Evolutionary conservation across 2,329 filamentous ascomycete species (phyloP).

Genomic region (Penicillium janthinellum): DNA sequence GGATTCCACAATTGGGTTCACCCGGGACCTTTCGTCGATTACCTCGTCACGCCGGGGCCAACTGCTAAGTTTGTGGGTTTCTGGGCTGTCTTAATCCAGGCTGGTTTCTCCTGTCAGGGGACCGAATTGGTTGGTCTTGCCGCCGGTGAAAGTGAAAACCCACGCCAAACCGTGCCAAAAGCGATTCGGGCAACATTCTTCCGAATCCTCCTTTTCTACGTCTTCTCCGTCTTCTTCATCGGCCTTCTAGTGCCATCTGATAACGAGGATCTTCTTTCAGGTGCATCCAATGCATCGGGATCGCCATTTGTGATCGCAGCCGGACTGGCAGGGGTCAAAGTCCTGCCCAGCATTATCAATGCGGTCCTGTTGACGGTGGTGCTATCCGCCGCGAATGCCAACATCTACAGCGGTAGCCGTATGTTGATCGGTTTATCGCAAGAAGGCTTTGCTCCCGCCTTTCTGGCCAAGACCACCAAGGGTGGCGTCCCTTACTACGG

Average conservation of each 20-base stretch:
- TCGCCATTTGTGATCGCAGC: slow-evolving; percentile 21
- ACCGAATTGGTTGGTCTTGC: slow-evolving; percentile 19
- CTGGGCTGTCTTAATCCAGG: slow-evolving; percentile 17
- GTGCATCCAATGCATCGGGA: slow-evolving; percentile 9
- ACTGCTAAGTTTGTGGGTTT: slow-evolving; percentile 18
- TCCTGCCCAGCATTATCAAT: slow-evolving; percentile 17
- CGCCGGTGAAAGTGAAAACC: slow-evolving; percentile 19
- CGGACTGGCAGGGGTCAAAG: slow-evolving; percentile 14
- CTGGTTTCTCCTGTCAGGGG: slow-evolving; percentile 16
- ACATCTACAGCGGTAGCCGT: slow-evolving; percentile 17
- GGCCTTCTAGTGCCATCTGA: slow-evolving; percentile 18
- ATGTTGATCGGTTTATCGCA: slow-evolving; percentile 12
- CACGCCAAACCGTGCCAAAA: slow-evolving; percentile 14
- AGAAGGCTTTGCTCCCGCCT: slow-evolving; percentile 13
- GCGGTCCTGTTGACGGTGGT: slow-evolving; percentile 17
- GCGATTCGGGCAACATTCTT: slow-evolving; percentile 18
- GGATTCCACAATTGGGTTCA: slow-evolving; percentile 19
- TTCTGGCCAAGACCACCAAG: slow-evolving; percentile 13
- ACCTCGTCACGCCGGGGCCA: slow-evolving; percentile 12
- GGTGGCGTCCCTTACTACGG: slow-evolving; percentile 13
- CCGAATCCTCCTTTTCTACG: slow-evolving; percentile 18
- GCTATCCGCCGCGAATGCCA: slow-evolving; percentile 18
- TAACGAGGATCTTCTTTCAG: slow-evolving; percentile 5
- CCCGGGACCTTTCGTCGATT: slow-evolving; percentile 15
- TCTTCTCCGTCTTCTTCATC: slow-evolving; percentile 18